Conservation (phyloP, 495 filamentous ascomycete species). For the Rhypophila decipiens region DNA sequence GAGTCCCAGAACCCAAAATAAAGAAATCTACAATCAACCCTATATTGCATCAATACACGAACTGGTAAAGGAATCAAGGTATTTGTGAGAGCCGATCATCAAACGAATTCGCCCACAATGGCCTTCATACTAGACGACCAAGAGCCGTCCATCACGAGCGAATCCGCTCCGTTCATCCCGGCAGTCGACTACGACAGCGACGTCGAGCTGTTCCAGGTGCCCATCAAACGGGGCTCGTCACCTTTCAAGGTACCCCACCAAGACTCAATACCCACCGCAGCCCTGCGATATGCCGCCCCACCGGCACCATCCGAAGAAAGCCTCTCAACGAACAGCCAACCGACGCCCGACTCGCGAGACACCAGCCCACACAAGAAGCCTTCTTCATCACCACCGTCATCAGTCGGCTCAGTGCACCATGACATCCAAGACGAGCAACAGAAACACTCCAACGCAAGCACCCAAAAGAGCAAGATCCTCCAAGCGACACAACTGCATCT, state of each 20-base stretch:
- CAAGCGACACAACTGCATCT: too few relatives aligned
- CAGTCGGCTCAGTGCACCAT: constrained; percentile 3
- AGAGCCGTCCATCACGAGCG: constrained; percentile 12
- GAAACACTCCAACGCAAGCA: too few relatives aligned
- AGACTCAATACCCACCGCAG: background rate
- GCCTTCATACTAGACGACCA: constrained; percentile 8
- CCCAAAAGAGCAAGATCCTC: too few relatives aligned
- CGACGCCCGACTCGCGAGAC: constrained; percentile 2
- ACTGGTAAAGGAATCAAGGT: too few relatives aligned
- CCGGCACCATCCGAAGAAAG: background rate
- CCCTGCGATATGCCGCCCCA: background rate
- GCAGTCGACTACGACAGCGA: constrained; percentile 12
- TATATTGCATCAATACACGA: too few relatives aligned
- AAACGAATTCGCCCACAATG: too few relatives aligned
- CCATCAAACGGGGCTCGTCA: constrained; percentile 9
- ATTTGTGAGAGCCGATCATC: too few relatives aligned
- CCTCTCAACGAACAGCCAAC: background rate
- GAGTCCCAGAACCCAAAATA: too few relatives aligned
- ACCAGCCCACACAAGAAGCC: constrained; percentile 1
- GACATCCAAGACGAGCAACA: background rate
- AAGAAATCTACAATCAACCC: too few relatives aligned
- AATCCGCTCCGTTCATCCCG: constrained; percentile 15
- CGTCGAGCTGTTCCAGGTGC: constrained; percentile 15
- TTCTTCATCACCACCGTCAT: constrained; percentile 6
- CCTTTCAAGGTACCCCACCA: background rate